These are phyloP conservation scores for Blepharisma japonicum DNA, from an alignment of 73 alveolate genomes.

Conservation along the genomic window DNA sequence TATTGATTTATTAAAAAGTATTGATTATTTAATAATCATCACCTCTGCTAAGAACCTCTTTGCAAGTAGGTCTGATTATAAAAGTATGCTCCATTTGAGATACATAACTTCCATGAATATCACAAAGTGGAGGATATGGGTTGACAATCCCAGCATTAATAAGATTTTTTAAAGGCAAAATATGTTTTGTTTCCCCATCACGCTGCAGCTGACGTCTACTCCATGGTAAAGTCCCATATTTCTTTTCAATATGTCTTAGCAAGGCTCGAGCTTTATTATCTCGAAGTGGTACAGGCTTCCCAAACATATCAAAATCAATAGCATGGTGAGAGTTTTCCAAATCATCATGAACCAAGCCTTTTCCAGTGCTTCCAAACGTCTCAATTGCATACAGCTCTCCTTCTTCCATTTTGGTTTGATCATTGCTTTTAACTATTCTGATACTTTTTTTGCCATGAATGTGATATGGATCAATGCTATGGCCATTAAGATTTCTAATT, in stretches of 20 bases:
- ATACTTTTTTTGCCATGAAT: conserved; percentile 96
- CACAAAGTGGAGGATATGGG: conserved; percentile 73
- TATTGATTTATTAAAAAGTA: too few relatives aligned
- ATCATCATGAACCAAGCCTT: conserved; percentile 89
- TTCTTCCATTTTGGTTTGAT: conserved; percentile 86
- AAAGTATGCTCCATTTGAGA: conserved; percentile 93
- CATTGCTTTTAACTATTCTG: conserved; percentile 88
- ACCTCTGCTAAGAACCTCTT: conserved; percentile 63
- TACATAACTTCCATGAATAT: conserved; percentile 85
- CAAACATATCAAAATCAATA: conserved; percentile 81
- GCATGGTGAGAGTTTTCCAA: conserved; percentile 92
- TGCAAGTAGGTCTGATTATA: conserved; percentile 87
- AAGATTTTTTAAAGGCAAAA: conserved; percentile 74
- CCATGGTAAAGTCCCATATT: conserved; percentile 90
- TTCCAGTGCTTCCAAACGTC: conserved; percentile 98
- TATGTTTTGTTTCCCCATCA: conserved; percentile 77
- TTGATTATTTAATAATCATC: too few relatives aligned
- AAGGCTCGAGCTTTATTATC: conserved; percentile 83
- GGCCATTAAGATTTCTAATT: conserved; percentile 91
- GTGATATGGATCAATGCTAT: conserved; percentile 77
- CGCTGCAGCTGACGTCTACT: conserved; percentile 92
- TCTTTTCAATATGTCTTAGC: conserved; percentile 70
- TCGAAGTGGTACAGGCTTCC: conserved; percentile 71
- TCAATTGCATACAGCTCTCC: conserved; percentile 97
- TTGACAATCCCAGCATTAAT: conserved; percentile 82